These are phyloP conservation scores for Vigna mungo DNA, from an alignment of 306 rosid genomes.

Conservation along the genomic window DNA sequence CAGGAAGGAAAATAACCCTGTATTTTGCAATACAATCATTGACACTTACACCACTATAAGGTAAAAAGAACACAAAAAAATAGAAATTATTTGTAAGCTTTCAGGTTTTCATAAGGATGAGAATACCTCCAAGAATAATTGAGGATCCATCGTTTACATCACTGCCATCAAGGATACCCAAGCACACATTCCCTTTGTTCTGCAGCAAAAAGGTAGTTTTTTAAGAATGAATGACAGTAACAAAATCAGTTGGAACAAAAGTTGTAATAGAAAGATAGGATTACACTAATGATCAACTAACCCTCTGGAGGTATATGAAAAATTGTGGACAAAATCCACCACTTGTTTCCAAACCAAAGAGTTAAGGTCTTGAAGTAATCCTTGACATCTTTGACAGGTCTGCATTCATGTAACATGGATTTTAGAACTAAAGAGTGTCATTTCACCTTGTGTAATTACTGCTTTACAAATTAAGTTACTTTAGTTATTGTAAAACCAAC, in stretches of 20 bases:
- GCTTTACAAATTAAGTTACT: neutral
- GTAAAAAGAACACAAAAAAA: neutral
- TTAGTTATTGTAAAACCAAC: neutral
- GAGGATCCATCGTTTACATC: constrained; percentile 73
- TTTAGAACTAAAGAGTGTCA: neutral
- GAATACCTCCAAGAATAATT: constrained; percentile 79
- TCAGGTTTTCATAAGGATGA: constrained; percentile 5
- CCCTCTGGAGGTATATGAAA: constrained; percentile 78
- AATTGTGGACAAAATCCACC: constrained; percentile 71
- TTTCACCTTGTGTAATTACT: neutral
- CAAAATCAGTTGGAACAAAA: constrained; percentile 25
- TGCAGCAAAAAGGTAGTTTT: constrained; percentile 48
- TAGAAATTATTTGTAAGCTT: neutral
- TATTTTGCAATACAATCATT: too few relatives aligned
- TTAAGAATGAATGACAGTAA: constrained; percentile 15
- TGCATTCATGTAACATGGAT: constrained; percentile 43
- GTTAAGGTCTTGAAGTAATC: constrained; percentile 71
- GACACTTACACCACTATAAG: neutral
- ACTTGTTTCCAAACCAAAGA: constrained; percentile 72
- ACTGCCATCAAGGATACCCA: constrained; percentile 82
- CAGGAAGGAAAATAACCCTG: too few relatives aligned
- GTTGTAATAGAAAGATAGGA: constrained; percentile 33
- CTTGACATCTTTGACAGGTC: constrained; percentile 74
- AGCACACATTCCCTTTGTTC: constrained; percentile 84
- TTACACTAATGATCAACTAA: constrained; percentile 72